These are phyloP conservation scores for Rhodotorula sp. DNA, from an alignment of 1,284 basidiomycete species.

Conservation along the genomic window DNA sequence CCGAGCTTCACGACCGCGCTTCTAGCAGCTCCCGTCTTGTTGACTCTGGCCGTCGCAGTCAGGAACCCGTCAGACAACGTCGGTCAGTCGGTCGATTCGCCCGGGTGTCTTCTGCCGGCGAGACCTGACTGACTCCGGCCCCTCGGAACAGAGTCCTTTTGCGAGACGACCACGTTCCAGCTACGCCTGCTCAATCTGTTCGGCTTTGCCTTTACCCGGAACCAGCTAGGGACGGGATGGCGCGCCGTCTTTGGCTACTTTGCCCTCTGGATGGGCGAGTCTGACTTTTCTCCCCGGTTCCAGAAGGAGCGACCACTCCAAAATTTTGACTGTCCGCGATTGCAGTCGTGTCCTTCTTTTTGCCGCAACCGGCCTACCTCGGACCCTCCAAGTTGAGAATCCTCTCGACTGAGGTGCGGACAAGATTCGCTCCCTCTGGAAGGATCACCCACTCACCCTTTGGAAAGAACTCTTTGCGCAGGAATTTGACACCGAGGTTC, in stretches of 20 bases:
- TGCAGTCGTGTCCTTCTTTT: slow-evolving; percentile 25
- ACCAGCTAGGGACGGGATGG: slow-evolving; percentile 3
- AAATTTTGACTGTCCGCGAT: background rate
- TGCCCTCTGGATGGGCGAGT: slow-evolving; percentile 28
- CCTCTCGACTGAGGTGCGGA: slow-evolving; percentile 19
- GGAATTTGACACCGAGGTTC: slow-evolving; percentile 27
- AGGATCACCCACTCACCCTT: background rate
- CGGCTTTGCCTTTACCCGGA: slow-evolving; percentile 15
- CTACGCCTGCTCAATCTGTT: slow-evolving; percentile 31
- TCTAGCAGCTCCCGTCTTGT: slow-evolving; percentile 5
- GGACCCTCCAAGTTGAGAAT: slow-evolving; percentile 11
- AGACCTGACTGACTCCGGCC: background rate
- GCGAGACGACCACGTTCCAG: slow-evolving; percentile 21
- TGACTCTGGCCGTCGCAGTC: slow-evolving; percentile 4
- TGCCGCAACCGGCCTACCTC: slow-evolving; percentile 36
- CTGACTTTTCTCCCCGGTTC: background rate
- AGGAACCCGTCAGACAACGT: background rate
- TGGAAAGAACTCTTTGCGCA: background rate
- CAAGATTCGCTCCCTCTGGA: background rate
- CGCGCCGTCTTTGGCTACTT: slow-evolving; percentile 8
- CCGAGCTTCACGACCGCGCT: background rate
- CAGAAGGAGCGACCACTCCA: too few relatives aligned
- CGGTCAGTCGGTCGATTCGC: background rate
- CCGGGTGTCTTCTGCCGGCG: too few relatives aligned
- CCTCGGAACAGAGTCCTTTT: slow-evolving; percentile 8